Evolutionary conservation across 441 rosid species (phyloP).

Genomic region (Adansonia gregorii): DNA sequence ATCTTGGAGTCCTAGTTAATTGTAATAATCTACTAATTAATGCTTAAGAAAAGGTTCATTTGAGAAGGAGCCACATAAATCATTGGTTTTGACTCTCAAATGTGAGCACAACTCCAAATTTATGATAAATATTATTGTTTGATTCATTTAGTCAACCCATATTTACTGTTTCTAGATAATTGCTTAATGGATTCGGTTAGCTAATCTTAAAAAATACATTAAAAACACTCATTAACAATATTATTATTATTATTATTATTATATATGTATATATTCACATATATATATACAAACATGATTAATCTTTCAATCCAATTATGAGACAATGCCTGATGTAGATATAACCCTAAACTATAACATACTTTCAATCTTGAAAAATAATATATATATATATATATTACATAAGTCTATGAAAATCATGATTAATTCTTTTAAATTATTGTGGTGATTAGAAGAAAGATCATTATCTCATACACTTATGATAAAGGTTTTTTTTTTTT

Average conservation of each 20-base stretch:
- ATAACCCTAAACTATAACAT: not conserved
- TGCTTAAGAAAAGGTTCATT: not conserved
- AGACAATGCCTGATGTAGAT: not conserved
- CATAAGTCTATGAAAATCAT: not conserved
- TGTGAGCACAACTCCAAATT: constrained; percentile 9
- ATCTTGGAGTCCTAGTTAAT: not conserved
- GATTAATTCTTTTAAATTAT: not conserved
- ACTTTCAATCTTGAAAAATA: not conserved
- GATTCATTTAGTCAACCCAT: constrained; percentile 26
- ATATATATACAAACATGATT: not conserved
- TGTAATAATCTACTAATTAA: not conserved
- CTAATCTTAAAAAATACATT: no score
- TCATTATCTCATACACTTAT: no score
- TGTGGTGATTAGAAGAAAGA: no score
- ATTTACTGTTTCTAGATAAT: constrained; percentile 19
- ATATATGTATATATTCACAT: no score
- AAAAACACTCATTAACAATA: not conserved
- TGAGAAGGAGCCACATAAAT: constrained; percentile 3
- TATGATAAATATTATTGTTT: constrained; percentile 19
- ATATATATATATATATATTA: no score
- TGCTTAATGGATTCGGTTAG: no score
- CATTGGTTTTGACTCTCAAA: constrained; percentile 18
- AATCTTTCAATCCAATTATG: not conserved
- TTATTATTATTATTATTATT: not conserved
- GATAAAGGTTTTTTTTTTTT: no score